A percentile compares a stretch with the other conserved stretches of the same genome.
phyloP scores from a whole-genome alignment of 176 grass and related monocot genomes.

The Avena atlantica region DNA sequence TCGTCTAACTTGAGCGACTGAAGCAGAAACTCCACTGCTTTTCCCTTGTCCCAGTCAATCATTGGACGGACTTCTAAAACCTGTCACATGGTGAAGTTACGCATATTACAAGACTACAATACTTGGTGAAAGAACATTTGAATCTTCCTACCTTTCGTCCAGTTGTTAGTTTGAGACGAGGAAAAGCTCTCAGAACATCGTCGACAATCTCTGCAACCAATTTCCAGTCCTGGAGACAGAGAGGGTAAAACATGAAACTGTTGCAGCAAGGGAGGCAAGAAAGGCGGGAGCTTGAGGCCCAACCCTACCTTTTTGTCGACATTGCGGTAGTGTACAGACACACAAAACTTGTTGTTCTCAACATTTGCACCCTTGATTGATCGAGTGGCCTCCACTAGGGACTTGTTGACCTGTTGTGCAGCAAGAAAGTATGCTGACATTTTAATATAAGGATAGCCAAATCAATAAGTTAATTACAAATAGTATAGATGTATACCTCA shows the following conservation, averaged over 20 bases:
- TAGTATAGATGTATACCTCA: constrained; percentile 46
- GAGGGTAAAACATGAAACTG: not conserved
- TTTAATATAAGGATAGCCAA: not conserved
- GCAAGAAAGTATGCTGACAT: not conserved
- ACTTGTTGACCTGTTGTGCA: constrained; percentile 51
- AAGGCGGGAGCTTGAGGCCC: not conserved
- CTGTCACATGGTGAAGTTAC: constrained; percentile 17
- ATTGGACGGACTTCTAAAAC: constrained; percentile 81
- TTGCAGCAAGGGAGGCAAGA: not conserved
- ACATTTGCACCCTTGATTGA: constrained; percentile 64
- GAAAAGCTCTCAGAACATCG: constrained; percentile 50
- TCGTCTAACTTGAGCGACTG: constrained; percentile 44
- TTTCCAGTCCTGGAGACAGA: constrained; percentile 51
- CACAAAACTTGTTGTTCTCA: constrained; percentile 79
- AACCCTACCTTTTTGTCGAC: constrained; percentile 58
- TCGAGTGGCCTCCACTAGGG: constrained; percentile 52
- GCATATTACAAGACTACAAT: not conserved
- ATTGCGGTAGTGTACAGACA: constrained; percentile 77
- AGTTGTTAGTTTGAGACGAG: constrained; percentile 52
- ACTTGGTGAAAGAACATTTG: not conserved
- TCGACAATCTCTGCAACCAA: constrained; percentile 50
- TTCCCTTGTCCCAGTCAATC: constrained; percentile 81
- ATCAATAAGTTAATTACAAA: not conserved
- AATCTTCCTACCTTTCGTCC: constrained; percentile 57
- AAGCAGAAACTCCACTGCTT: constrained; percentile 75